Conservation (phyloP, 768 basidiomycete species). For the Rhodosporidiobolus odoratus region DNA sequence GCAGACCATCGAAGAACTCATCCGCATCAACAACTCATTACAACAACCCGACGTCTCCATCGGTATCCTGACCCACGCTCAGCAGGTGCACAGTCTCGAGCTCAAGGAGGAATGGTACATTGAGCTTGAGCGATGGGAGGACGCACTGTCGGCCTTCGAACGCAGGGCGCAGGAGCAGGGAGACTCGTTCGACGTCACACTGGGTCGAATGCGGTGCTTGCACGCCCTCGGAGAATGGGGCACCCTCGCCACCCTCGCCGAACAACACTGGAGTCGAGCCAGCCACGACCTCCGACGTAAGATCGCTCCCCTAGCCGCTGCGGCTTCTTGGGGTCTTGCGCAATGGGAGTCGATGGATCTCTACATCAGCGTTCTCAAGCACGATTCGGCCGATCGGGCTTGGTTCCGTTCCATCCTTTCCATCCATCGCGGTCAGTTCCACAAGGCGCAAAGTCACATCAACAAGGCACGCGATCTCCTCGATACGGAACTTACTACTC, state of each 20-base stretch:
- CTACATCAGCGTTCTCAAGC: slow-evolving; percentile 87
- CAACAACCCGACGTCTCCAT: slow-evolving; percentile 97
- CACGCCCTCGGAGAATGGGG: slow-evolving; percentile 99
- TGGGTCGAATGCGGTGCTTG: slow-evolving; percentile 89
- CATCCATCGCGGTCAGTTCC: slow-evolving; percentile 93
- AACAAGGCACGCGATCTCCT: slow-evolving; percentile 85
- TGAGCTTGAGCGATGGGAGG: slow-evolving; percentile 90
- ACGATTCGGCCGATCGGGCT: slow-evolving; percentile 84
- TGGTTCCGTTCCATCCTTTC: slow-evolving; percentile 95
- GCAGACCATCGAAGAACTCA: slow-evolving; percentile 84
- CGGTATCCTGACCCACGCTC: slow-evolving; percentile 86
- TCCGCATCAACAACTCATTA: slow-evolving; percentile 90
- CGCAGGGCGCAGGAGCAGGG: slow-evolving; percentile 71
- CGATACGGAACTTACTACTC: slow-evolving; percentile 81
- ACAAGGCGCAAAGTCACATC: slow-evolving; percentile 81
- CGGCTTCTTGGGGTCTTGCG: slow-evolving; percentile 90
- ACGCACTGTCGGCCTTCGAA: slow-evolving; percentile 80
- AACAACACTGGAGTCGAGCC: slow-evolving; percentile 71
- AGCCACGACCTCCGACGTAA: slow-evolving; percentile 75
- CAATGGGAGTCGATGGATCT: slow-evolving; percentile 99
- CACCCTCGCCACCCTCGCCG: slow-evolving; percentile 72
- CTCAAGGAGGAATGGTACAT: slow-evolving; percentile 99
- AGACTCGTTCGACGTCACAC: slow-evolving; percentile 65
- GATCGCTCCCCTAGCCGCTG: slow-evolving; percentile 94
- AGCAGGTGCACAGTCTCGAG: slow-evolving; percentile 79